Evolutionary conservation across 352 stramenopile genomes (phyloP).

Genomic region (Globisporangium middletonii): DNA sequence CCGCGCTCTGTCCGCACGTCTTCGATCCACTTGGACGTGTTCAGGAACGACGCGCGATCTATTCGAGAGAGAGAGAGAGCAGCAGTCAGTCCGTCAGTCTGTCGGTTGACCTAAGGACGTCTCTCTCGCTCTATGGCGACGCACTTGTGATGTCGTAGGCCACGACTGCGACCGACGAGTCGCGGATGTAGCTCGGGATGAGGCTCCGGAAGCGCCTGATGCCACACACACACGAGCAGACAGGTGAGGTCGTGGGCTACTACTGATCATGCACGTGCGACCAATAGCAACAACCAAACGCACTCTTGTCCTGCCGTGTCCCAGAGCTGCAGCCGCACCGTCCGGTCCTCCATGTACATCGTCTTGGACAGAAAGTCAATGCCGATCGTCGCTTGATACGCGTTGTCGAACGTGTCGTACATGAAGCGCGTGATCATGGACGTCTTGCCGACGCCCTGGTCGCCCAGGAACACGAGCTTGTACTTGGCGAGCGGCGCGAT

Average conservation of each 20-base stretch:
- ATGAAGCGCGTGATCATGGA: slow-evolving; percentile 99
- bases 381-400: slow-evolving; percentile 98
- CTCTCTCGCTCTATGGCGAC: slow-evolving; percentile 3
- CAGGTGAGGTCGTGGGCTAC: background rate
- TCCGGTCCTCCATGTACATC: slow-evolving; percentile 98
- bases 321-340: slow-evolving; percentile 98
- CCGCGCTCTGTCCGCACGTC: slow-evolving; percentile 97
- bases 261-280: too few relatives aligned
- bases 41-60: slow-evolving; percentile 97
- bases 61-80: too few relatives aligned
- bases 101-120: too few relatives aligned
- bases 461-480: slow-evolving; percentile 93
- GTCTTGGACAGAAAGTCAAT: slow-evolving; percentile 99
- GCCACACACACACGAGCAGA: slow-evolving; percentile 6
- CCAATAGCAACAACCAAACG: too few relatives aligned
- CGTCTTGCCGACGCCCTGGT: slow-evolving; percentile 99
- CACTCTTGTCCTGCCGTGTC: slow-evolving; percentile 98
- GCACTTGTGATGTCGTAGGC: slow-evolving; percentile 99
- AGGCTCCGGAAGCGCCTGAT: slow-evolving; percentile 88
- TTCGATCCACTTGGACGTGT: slow-evolving; percentile 99
- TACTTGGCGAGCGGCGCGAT: slow-evolving; percentile 92
- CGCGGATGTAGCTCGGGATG: slow-evolving; percentile 96
- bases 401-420: slow-evolving; percentile 97
- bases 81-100: too few relatives aligned
- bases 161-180: slow-evolving; percentile 99